Evolutionary conservation across 225 moss, liverwort and hornwort genomes (phyloP).

Genomic region (Bryum argenteum): DNA sequence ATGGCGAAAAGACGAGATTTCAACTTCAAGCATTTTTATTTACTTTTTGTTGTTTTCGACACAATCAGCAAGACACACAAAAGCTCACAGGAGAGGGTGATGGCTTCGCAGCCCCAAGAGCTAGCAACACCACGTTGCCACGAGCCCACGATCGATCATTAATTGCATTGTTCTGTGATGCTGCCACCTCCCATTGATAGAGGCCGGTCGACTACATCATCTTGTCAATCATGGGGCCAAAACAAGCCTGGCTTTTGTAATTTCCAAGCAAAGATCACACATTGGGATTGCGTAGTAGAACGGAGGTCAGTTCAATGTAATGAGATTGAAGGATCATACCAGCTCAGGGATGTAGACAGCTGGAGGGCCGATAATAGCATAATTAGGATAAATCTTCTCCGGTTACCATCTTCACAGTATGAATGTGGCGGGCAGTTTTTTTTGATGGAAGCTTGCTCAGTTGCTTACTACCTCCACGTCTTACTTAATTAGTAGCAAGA

Average conservation of each 20-base stretch:
- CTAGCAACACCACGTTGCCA: constrained; percentile 71
- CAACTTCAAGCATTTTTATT: too few species aligned
- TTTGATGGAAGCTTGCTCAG: constrained; percentile 34
- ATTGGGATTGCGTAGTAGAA: neutral
- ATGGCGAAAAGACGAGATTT: too few species aligned
- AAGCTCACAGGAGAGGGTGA: too few species aligned
- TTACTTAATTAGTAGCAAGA: too few species aligned
- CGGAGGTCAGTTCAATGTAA: neutral
- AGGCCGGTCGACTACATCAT: constrained; percentile 69
- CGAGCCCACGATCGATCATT: constrained; percentile 65
- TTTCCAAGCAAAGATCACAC: neutral
- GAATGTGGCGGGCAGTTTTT: constrained; percentile 64
- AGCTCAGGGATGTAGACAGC: constrained; percentile 76
- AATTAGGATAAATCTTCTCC: constrained; percentile 85
- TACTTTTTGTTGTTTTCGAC: too few species aligned
- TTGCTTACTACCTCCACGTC: neutral
- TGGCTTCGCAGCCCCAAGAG: constrained; percentile 96
- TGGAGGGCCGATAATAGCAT: constrained; percentile 77
- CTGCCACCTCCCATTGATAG: constrained; percentile 76
- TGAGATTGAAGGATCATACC: constrained; percentile 41
- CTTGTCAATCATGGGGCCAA: constrained; percentile 50
- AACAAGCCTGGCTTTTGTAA: neutral
- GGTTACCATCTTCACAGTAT: constrained; percentile 60
- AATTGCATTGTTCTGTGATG: constrained; percentile 46
- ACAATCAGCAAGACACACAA: too few species aligned